Percentiles rank a stretch among this genome's conserved stretches.
Evolutionary conservation across 306 rosid species (phyloP).

Genomic region (Fragaria vesca): DNA sequence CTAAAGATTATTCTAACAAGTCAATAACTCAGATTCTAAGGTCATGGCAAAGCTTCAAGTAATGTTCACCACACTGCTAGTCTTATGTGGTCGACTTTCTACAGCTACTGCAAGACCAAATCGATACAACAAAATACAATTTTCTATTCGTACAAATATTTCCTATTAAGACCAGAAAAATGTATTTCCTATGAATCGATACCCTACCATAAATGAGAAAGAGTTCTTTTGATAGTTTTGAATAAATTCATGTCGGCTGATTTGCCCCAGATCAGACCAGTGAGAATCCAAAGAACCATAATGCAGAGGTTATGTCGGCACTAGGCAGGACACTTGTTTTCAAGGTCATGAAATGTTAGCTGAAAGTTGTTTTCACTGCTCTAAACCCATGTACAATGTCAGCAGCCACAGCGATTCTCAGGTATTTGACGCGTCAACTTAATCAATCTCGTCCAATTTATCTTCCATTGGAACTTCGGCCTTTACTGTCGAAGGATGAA

Average conservation of each 20-base stretch:
- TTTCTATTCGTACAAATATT: neutral
- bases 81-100: neutral
- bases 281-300: slow-evolving; percentile 17
- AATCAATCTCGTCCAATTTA: slow-evolving; percentile 62
- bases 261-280: slow-evolving; percentile 3
- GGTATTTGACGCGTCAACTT: slow-evolving; percentile 2
- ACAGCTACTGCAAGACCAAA: neutral
- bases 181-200: neutral
- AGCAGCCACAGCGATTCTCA: slow-evolving; percentile 9
- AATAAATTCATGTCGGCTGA: slow-evolving; percentile 23
- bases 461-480: slow-evolving; percentile 69
- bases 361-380: slow-evolving; percentile 16
- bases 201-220: neutral
- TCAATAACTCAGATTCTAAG: neutral
- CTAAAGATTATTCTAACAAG: too few relatives aligned
- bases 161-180: neutral
- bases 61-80: neutral
- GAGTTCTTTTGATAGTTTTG: slow-evolving; percentile 3
- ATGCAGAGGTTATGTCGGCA: slow-evolving; percentile 25
- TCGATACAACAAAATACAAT: neutral
- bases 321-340: slow-evolving; percentile 23
- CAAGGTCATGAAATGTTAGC: slow-evolving; percentile 16
- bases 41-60: neutral
- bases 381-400: slow-evolving; percentile 27
- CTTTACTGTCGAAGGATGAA: slow-evolving; percentile 60